These are phyloP conservation scores for Candida caryicola DNA, from an alignment of 805 yeast species.

Conservation along the genomic window DNA sequence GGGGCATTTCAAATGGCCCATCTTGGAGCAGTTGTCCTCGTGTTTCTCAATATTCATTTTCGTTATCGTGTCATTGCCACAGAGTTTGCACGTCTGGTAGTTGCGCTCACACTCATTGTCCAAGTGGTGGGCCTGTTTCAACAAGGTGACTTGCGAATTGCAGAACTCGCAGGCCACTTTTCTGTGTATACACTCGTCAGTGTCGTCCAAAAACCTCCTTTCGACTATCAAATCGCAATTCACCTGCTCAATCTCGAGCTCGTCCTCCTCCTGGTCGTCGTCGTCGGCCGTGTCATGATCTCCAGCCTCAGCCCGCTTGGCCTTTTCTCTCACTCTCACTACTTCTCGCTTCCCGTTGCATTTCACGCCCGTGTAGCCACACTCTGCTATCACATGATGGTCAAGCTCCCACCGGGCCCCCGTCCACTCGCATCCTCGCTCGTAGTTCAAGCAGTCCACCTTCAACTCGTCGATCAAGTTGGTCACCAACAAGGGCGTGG, in stretches of 20 bases:
- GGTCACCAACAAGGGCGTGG: conserved; percentile 57
- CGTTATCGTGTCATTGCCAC: conserved; percentile 42
- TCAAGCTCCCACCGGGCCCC: conserved; percentile 60
- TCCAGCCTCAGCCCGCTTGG: conserved; percentile 3
- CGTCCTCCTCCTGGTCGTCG: conserved; percentile 4
- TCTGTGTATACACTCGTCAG: conserved; percentile 38
- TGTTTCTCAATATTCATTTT: conserved; percentile 38
- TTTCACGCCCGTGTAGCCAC: conserved; percentile 35
- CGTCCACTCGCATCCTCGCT: conserved; percentile 54
- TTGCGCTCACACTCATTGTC: conserved; percentile 39
- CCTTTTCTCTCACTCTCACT: not conserved
- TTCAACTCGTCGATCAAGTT: conserved; percentile 60
- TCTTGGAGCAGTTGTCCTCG: conserved; percentile 39
- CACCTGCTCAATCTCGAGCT: not conserved
- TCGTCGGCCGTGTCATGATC: conserved; percentile 13
- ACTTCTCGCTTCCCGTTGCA: conserved; percentile 25
- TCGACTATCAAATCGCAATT: conserved; percentile 19
- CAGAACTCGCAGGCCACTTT: conserved; percentile 38
- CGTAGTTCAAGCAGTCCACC: conserved; percentile 51
- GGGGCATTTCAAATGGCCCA: conserved; percentile 44
- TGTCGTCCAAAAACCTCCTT: conserved; percentile 16
- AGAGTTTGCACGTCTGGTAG: conserved; percentile 40
- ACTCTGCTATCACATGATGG: conserved; percentile 42
- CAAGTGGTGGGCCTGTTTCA: conserved; percentile 35
- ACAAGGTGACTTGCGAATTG: conserved; percentile 21